Evolutionary conservation across 495 filamentous ascomycete species (phyloP).

Genomic region (Penicillium crystallinum): DNA sequence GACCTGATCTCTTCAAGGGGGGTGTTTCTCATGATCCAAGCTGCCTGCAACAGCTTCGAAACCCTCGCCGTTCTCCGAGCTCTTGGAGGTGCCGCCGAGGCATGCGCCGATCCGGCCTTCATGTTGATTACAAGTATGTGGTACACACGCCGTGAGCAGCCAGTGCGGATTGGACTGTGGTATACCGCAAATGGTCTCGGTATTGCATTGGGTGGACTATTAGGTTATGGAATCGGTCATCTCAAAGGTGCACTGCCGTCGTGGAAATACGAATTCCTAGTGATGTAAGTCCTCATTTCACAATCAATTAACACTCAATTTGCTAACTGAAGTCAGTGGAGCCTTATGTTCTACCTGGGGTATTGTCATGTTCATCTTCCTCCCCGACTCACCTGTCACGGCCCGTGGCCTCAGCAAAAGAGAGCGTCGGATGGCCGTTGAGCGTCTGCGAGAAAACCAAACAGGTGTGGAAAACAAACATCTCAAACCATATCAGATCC

Average conservation of each 20-base stretch:
- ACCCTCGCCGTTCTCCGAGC: conserved; percentile 50
- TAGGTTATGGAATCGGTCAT: conserved; percentile 56
- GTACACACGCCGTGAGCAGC: conserved; percentile 54
- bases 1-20: conserved; percentile 31
- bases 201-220: conserved; percentile 52
- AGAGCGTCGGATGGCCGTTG: conserved; percentile 54
- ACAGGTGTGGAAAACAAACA: conserved; percentile 63
- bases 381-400: conserved; percentile 60
- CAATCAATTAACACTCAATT: no score
- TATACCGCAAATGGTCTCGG: conserved; percentile 57
- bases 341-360: conserved; percentile 53
- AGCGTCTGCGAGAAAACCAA: conserved; percentile 55
- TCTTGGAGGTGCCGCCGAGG: conserved; percentile 51
- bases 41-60: conserved; percentile 48
- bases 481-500: conserved; percentile 54
- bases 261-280: conserved; percentile 54
- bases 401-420: conserved; percentile 53
- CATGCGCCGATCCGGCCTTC: conserved; percentile 39
- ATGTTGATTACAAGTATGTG: conserved; percentile 42
- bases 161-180: conserved; percentile 55
- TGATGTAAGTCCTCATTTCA: conserved; percentile 29
- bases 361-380: conserved; percentile 52
- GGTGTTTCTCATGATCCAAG: conserved; percentile 52
- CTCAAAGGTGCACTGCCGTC: conserved; percentile 48
- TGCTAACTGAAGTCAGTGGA: conserved; percentile 34